phyloP scores from a whole-genome alignment of 805 yeast species.

The Ogataea allantospora region DNA sequence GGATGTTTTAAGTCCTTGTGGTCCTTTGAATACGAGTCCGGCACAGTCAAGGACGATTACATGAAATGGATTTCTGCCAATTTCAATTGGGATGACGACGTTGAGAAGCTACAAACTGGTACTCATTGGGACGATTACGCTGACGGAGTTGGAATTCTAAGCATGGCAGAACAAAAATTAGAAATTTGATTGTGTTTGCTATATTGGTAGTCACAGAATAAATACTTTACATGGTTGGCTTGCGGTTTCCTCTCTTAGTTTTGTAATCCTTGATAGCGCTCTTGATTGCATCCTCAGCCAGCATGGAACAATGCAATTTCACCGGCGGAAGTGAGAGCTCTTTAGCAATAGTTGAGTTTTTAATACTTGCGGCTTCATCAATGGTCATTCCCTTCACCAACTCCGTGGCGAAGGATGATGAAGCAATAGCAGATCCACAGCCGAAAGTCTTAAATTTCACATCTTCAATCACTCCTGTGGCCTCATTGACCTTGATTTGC shows the following conservation, averaged over 20 bases:
- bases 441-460: slow-evolving; percentile 98
- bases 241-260: slow-evolving; percentile 60
- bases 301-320: slow-evolving; percentile 95
- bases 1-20: slow-evolving; percentile 86
- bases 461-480: slow-evolving; percentile 86
- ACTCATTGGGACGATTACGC: slow-evolving; percentile 50
- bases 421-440: slow-evolving; percentile 98
- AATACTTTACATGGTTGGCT: slow-evolving; percentile 46
- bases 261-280: slow-evolving; percentile 94
- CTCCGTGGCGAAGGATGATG: slow-evolving; percentile 92
- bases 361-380: slow-evolving; percentile 90
- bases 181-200: slow-evolving; percentile 9
- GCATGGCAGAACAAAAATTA: slow-evolving; percentile 40
- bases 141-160: slow-evolving; percentile 51
- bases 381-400: slow-evolving; percentile 91
- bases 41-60: slow-evolving; percentile 31
- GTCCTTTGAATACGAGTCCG: slow-evolving; percentile 45
- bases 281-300: slow-evolving; percentile 98
- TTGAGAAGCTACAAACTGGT: slow-evolving; percentile 40
- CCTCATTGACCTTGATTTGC: slow-evolving; percentile 90
- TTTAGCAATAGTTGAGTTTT: slow-evolving; percentile 91
- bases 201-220: background rate
- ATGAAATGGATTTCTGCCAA: slow-evolving; percentile 45
- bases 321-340: slow-evolving; percentile 96
- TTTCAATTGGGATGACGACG: slow-evolving; percentile 46